phyloP scores from a whole-genome alignment of 2,329 filamentous ascomycete genomes.

The Alternaria burnsii region DNA sequence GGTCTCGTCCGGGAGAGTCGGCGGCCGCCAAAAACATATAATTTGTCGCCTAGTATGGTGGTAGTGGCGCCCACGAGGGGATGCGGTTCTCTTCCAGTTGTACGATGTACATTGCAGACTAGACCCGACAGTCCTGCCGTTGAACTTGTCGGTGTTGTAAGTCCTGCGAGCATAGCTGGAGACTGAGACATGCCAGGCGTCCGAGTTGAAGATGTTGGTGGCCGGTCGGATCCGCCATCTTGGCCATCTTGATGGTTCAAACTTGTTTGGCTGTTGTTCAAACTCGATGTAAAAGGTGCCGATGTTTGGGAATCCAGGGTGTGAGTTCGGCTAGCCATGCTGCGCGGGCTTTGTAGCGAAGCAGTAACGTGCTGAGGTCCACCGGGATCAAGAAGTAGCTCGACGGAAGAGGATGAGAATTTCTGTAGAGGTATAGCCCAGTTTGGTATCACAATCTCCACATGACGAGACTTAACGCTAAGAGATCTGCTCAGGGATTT shows the following conservation, averaged over 20 bases:
- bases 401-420: constrained; percentile 47
- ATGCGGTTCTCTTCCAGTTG: constrained; percentile 89
- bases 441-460: constrained; percentile 59
- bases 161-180: constrained; percentile 48
- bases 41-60: constrained; percentile 91
- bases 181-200: constrained; percentile 59
- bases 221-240: constrained; percentile 51
- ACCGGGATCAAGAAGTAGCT: constrained; percentile 33
- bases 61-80: constrained; percentile 94
- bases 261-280: constrained; percentile 58
- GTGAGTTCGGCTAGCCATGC: constrained; percentile 57
- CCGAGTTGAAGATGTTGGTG: constrained; percentile 41
- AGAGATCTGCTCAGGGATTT: constrained; percentile 44
- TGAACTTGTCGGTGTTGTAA: constrained; percentile 52
- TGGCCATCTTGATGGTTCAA: constrained; percentile 55
- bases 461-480: constrained; percentile 54
- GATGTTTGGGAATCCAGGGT: constrained; percentile 59
- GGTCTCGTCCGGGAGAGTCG: constrained; percentile 85
- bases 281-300: constrained; percentile 53
- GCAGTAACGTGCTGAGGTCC: constrained; percentile 25
- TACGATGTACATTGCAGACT: constrained; percentile 76
- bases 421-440: constrained; percentile 55
- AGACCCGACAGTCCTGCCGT: constrained; percentile 71
- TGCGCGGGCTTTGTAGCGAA: constrained; percentile 41
- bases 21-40: constrained; percentile 95